Base-by-base conservation (phyloP, 176 grass and related monocot genomes). In the Lolium rigidum region DNA sequence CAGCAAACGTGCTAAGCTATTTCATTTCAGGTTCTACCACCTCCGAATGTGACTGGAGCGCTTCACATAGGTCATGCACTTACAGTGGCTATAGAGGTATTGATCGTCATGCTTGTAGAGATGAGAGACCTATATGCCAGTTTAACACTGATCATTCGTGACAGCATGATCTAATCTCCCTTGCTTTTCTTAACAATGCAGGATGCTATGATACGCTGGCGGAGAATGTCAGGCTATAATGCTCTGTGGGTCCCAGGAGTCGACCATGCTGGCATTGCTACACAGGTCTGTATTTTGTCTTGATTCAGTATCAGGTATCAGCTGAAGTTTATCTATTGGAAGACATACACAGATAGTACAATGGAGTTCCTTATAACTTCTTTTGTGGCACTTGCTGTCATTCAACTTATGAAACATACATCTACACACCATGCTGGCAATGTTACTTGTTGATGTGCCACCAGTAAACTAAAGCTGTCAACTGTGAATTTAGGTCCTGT, bases 221-320 rank as follows among this genome's bases (percentile, higher is more conserved):
- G 86, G 64, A 91, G 95, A 80, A 97, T 97, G 95, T 97, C 95
- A 44, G 95, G 93, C 26, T 95, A 95, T 65, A 98, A 98, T 84
- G 86, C 90, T 76, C 61, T 98, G 24, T 98, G 95, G 95, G 83
- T 98, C 3, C 95, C 95, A 61, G 95, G 95, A 79, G 92, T 97
- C 57, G 95, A 97, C 92, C 95, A 97, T 91, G 95, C 95, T 83
- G 93, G 95, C 51, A 98, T 98, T 85, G 95, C 95, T 59, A 98
- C 95, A 54, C 93, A 98, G 95, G 95, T 98, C 12, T 90, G 58
- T 51, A 59, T 81, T 44, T 89, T 69, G 20, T 57, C 24, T 68
- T 58, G 51, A 17, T 86, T 85, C 9, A 13, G 49, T 43, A 43
- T 43, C 47, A 48, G 3, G 35, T 79, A 43, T 43, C 47, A 48